Percentiles rank a stretch among this genome's conserved stretches.
Conservation (phyloP, 768 basidiomycete species). For the Boletales sp. region DNA sequence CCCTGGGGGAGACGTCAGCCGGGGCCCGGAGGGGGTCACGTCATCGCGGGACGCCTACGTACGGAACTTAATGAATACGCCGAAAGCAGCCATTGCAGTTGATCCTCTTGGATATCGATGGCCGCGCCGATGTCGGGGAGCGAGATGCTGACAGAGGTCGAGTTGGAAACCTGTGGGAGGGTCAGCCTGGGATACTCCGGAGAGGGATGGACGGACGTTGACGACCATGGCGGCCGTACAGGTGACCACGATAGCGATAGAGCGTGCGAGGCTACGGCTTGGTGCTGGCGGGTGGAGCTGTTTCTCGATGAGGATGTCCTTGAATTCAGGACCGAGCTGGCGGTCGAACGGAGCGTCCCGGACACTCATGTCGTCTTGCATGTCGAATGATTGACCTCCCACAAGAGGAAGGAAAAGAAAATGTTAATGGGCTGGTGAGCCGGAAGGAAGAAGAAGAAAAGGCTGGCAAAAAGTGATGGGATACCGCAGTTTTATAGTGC, state of each 20-base stretch:
- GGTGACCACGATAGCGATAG: slow-evolving; percentile 31
- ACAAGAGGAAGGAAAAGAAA: background rate
- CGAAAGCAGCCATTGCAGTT: slow-evolving; percentile 65
- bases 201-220: slow-evolving; percentile 25
- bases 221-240: slow-evolving; percentile 40
- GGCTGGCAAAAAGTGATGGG: too few species aligned
- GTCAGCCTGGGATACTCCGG: slow-evolving; percentile 1
- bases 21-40: too few species aligned
- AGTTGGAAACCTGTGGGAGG: slow-evolving; percentile 25
- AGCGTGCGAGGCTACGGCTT: slow-evolving; percentile 23
- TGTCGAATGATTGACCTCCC: background rate
- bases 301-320: background rate
- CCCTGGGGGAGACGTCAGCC: slow-evolving; percentile 46
- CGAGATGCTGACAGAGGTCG: slow-evolving; percentile 47
- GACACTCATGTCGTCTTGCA: slow-evolving; percentile 7
- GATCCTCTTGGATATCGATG: slow-evolving; percentile 45
- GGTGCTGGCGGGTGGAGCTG: background rate
- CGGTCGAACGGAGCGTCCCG: slow-evolving; percentile 10
- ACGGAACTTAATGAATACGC: slow-evolving; percentile 69
- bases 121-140: slow-evolving; percentile 50
- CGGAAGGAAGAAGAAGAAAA: background rate
- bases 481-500: slow-evolving; percentile 18
- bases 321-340: slow-evolving; percentile 5
- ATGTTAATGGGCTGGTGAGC: background rate
- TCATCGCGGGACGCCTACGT: slow-evolving; percentile 17